These are phyloP conservation scores for Raffaelea ambrosiae DNA, from an alignment of 2,329 filamentous ascomycete genomes.

Conservation along the genomic window DNA sequence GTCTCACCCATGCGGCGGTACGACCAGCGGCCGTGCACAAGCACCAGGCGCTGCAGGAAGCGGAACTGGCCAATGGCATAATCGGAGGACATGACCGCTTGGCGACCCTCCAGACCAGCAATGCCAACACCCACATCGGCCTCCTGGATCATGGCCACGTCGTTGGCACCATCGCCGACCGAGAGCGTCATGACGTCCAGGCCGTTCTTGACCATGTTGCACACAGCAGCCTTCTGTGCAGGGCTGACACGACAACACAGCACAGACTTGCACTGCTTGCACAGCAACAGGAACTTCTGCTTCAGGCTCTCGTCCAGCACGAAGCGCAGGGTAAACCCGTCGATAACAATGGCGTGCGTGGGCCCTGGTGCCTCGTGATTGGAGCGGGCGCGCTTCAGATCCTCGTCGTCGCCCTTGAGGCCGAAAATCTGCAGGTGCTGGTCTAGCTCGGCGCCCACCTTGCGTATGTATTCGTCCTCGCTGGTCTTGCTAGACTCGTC, in stretches of 20 bases:
- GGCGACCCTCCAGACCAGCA: slow-evolving; percentile 82
- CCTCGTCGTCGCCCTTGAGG: slow-evolving; percentile 76
- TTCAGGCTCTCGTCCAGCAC: slow-evolving; percentile 74
- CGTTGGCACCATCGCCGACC: slow-evolving; percentile 89
- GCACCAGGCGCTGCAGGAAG: slow-evolving; percentile 72
- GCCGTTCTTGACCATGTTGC: slow-evolving; percentile 88
- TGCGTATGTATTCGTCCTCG: slow-evolving; percentile 42
- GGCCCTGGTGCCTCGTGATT: slow-evolving; percentile 80
- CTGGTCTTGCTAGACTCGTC: slow-evolving; percentile 45
- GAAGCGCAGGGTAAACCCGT: slow-evolving; percentile 86
- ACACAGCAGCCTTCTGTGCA: slow-evolving; percentile 94
- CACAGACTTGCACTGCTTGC: slow-evolving; percentile 94
- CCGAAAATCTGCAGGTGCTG: slow-evolving; percentile 64
- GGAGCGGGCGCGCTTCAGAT: slow-evolving; percentile 67
- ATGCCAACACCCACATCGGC: slow-evolving; percentile 96
- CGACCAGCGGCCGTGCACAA: slow-evolving; percentile 94
- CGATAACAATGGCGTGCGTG: slow-evolving; percentile 89
- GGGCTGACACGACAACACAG: slow-evolving; percentile 96
- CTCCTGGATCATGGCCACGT: slow-evolving; percentile 97
- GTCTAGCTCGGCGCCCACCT: slow-evolving; percentile 64
- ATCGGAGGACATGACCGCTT: slow-evolving; percentile 93
- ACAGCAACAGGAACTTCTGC: slow-evolving; percentile 89
- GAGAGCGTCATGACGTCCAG: slow-evolving; percentile 94
- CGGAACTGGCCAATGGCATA: slow-evolving; percentile 94
- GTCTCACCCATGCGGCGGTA: slow-evolving; percentile 88